Base-by-base conservation (phyloP, 768 basidiomycete species). In the Pleurotus cornucopiae region DNA sequence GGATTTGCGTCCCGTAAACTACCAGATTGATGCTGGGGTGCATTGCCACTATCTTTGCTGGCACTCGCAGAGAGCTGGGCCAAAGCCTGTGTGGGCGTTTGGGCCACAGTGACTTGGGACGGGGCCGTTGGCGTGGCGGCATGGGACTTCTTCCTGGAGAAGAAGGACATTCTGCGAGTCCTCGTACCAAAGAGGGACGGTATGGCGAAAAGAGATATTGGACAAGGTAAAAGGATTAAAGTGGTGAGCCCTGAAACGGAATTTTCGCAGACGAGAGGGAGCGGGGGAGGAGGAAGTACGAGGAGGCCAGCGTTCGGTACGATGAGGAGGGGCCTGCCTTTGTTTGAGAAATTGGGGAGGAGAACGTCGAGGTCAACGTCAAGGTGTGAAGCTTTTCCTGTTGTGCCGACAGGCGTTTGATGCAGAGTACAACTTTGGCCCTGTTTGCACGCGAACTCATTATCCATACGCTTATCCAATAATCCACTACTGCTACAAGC, bases 121-220 rank as follows among this genome's bases (percentile, higher is more conserved):
- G 73, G 62, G 54, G 53, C 46, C 9, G 73, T 71, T 62, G 78
- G 78, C 20, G 70, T 72, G 61, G 73, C 71, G 49, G 73, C 80
- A 53, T 82, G 78, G 61, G 85, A 81, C 82, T 89, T 91, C 86
- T 85, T 91, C 81, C 89, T 82, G 44, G 83, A 87, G 82, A 93
- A 93, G 89, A 91, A 93, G 80, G 89, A 91, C 91, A 93, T 93
- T 84, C 86, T 86, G 71, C 85, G 75, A 61, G 82, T 66, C 72
- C 81, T 79, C 68, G 69, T 67, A 61, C 76, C 75, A 69, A 86
- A 72, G 71, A 87, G 70, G 67, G 81, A 88, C 83, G 84, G 79
- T 80, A 86, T 87, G 80, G 57, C 62, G 40, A 56, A 46, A 48
- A 61, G 56, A 54, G 58, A 60, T 58, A 56, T 52, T 39, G 39